Percentiles rank a stretch among this genome's conserved stretches.
These are phyloP conservation scores for Cardamine chenopodiifolia DNA, from an alignment of 345 rosid genomes.

Conservation along the genomic window DNA sequence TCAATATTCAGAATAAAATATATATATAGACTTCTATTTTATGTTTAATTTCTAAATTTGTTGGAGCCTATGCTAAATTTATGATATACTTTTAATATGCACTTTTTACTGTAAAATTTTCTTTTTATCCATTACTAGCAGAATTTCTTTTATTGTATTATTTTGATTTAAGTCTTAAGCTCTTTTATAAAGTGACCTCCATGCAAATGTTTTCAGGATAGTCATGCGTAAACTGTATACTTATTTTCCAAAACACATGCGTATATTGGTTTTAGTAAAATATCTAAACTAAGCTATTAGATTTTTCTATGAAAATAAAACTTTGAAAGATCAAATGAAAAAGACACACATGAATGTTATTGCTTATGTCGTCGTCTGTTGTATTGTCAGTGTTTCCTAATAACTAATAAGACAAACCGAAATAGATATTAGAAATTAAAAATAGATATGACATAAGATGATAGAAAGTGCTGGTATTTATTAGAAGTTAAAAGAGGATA, in stretches of 20 bases:
- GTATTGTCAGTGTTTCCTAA: background rate
- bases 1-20: too few relatives aligned
- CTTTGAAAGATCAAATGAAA: background rate
- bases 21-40: too few relatives aligned
- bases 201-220: background rate
- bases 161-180: too few relatives aligned
- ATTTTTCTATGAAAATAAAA: background rate
- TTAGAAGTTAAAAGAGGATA: conserved; percentile 2
- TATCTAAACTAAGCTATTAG: background rate
- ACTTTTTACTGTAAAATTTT: too few relatives aligned
- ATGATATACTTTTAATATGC: too few relatives aligned
- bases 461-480: background rate
- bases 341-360: background rate
- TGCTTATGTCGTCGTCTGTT: background rate
- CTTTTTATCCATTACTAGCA: too few relatives aligned
- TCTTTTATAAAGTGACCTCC: background rate
- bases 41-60: too few relatives aligned
- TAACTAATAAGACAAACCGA: conserved; percentile 2
- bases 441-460: background rate
- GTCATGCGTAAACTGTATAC: background rate
- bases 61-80: too few relatives aligned
- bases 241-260: too few relatives aligned
- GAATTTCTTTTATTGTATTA: too few relatives aligned
- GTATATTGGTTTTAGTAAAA: background rate
- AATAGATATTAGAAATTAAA: too few relatives aligned